Evolutionary conservation across 768 basidiomycete genomes (phyloP), one percentile per base, ranked within the genome.

Genomic region (Macrolepiota dolichaula): DNA sequence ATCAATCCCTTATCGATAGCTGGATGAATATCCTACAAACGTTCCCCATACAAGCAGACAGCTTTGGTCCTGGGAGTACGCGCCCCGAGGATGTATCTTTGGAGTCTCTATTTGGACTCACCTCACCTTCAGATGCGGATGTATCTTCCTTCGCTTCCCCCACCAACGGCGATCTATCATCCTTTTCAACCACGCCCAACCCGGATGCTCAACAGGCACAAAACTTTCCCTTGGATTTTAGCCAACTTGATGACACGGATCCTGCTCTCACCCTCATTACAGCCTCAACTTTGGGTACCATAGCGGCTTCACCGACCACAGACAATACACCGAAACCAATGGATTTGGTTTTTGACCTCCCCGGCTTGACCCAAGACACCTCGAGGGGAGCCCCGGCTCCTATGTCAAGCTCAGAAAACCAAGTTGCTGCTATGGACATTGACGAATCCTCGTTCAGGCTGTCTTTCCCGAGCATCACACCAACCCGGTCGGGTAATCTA

Each of bases 11-110:
- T 11, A 76, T 81, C 62, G 79, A 85, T 62, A 79, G 74, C 38
- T 84, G 81, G 82, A 73, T 84, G 70, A 77, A 74, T 54, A 76
- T 81, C 51, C 71, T 85, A n/a, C 75, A 82, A 46, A 70, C 75
- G 1, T 79, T 82, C 54, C 75, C 81, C 6, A 67, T 75, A 27
- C 68, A 72, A 17, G 67, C 71, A 17, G 73, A 73, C 46, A 74
- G 68, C 6, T 36, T 36, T 17, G 10, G 15, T 29, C 4, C 47
- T 17, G 25, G 12, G 2, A 29, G 15, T 10, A 13, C 25, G 10
- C 44, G 51, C 22, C 15, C 40, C 35, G 54, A 56, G 25, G 49
- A 57, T 12, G 15, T 17, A 4, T 29, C 36, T 1, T 35, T 55
- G 3, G 59, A 51, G 15, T 40, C 50, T 36, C 25, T 59, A 25